These are phyloP conservation scores for Westerdykella sp. DNA, from an alignment of 2,329 filamentous ascomycete species.

Conservation along the genomic window DNA sequence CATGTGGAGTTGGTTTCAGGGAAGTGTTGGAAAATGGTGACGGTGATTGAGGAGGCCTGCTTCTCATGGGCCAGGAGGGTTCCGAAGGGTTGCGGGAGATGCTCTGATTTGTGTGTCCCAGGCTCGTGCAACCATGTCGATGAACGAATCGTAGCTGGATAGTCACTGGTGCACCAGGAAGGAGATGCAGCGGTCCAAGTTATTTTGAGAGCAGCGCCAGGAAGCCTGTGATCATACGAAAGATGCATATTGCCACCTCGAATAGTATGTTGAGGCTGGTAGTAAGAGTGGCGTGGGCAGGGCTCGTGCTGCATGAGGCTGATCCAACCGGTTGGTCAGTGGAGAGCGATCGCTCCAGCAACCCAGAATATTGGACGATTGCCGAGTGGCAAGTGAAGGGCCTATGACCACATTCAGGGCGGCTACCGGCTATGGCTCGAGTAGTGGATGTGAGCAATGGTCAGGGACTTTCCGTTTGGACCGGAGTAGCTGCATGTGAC, in stretches of 20 bases:
- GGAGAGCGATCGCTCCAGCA: slow-evolving; percentile 13
- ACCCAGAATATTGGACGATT: slow-evolving; percentile 6
- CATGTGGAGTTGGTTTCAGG: neutral
- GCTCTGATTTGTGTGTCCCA: neutral
- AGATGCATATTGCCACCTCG: no score
- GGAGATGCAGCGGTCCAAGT: no score
- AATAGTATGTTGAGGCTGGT: slow-evolving; percentile 6
- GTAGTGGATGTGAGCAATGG: slow-evolving; percentile 7
- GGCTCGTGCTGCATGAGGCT: slow-evolving; percentile 7
- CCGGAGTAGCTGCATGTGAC: slow-evolving; percentile 16
- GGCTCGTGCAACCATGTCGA: no score
- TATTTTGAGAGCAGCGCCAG: no score
- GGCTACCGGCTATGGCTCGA: slow-evolving; percentile 3
- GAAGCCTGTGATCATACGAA: no score
- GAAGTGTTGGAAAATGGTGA: neutral
- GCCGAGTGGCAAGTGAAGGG: slow-evolving; percentile 4
- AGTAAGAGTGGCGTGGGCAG: slow-evolving; percentile 1
- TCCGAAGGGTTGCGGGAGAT: slow-evolving; percentile 11
- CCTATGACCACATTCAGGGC: slow-evolving; percentile 9
- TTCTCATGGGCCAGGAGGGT: neutral
- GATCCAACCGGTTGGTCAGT: slow-evolving; percentile 17
- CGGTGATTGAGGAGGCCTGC: neutral
- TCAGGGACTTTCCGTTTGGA: neutral
- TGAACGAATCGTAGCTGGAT: no score
- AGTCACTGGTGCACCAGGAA: no score